A percentile compares a stretch with the other conserved stretches of the same genome.
Evolutionary conservation across 1,284 basidiomycete species (phyloP).

Genomic region (Leccinum solheimii): DNA sequence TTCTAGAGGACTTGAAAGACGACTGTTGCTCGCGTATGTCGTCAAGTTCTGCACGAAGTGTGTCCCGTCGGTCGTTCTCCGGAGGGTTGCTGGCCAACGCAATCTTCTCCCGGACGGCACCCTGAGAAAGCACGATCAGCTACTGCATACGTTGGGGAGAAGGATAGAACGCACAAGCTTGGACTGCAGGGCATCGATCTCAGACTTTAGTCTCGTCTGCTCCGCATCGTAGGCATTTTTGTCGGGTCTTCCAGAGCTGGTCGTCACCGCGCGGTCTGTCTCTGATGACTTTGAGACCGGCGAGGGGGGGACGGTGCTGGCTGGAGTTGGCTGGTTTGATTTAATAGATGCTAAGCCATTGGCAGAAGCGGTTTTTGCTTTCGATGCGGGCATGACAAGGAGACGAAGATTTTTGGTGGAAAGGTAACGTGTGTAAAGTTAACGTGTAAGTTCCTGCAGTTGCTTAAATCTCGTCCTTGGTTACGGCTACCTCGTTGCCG

Average conservation of each 20-base stretch:
- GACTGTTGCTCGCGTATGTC: constrained; percentile 80
- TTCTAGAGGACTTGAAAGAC: constrained; percentile 72
- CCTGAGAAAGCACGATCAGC: constrained; percentile 45
- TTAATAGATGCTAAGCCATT: constrained; percentile 47
- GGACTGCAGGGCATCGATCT: constrained; percentile 79
- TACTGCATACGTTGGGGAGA: not conserved
- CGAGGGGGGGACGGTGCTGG: constrained; percentile 49
- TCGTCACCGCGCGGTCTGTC: constrained; percentile 41
- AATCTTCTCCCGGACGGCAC: constrained; percentile 80
- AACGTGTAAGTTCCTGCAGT: constrained; percentile 13
- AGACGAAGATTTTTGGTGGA: constrained; percentile 1
- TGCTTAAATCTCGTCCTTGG: not conserved
- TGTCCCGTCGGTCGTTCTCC: constrained; percentile 71
- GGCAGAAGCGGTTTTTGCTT: constrained; percentile 51
- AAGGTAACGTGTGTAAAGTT: constrained; percentile 13
- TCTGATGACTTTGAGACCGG: constrained; percentile 45
- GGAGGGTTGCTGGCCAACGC: constrained; percentile 57
- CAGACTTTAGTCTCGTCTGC: constrained; percentile 78
- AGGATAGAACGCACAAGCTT: constrained; percentile 65
- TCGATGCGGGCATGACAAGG: constrained; percentile 47
- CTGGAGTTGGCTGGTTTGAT: constrained; percentile 37
- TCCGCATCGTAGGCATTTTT: constrained; percentile 79
- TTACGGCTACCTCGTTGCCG: not conserved
- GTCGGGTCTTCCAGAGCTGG: constrained; percentile 68
- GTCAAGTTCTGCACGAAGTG: constrained; percentile 84